A percentile compares a stretch with the other conserved stretches of the same genome.
These are phyloP conservation scores for Wilcoxina mikolae DNA, from an alignment of 495 filamentous ascomycete genomes.

Conservation along the genomic window DNA sequence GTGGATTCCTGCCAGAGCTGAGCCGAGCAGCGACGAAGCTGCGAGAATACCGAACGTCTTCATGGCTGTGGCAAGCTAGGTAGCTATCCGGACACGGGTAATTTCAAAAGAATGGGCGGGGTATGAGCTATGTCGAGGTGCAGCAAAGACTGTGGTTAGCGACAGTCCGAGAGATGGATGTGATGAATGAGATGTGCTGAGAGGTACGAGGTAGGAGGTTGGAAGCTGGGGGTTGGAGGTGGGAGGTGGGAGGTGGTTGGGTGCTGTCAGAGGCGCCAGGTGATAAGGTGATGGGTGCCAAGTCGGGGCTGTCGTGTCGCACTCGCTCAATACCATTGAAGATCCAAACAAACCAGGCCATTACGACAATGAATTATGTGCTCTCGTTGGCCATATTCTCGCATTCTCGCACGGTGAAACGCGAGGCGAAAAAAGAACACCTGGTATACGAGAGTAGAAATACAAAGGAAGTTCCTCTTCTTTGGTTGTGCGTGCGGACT, in stretches of 20 bases:
- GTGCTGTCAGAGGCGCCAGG: neutral
- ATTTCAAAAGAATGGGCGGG: neutral
- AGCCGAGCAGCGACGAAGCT: constrained; percentile 70
- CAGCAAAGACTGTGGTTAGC: neutral
- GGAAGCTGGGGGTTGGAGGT: too few species aligned
- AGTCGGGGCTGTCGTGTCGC: neutral
- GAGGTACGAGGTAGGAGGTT: neutral
- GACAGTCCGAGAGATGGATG: neutral
- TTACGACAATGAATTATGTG: too few species aligned
- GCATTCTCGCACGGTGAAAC: too few species aligned
- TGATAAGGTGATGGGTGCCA: neutral
- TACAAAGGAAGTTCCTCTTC: too few species aligned
- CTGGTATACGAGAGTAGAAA: too few species aligned
- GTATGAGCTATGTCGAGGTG: neutral
- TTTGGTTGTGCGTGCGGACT: too few species aligned
- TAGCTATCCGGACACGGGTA: neutral
- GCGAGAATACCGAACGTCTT: constrained; percentile 59
- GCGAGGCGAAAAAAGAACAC: too few species aligned
- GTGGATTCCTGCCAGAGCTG: constrained; percentile 69
- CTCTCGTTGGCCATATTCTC: too few species aligned
- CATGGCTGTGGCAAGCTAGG: constrained; percentile 44
- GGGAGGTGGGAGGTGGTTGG: neutral
- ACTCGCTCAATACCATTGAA: too few species aligned
- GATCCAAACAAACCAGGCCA: too few species aligned
- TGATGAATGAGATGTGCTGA: neutral